Base-by-base conservation (phyloP, 192 early-diverging fungal species). In the Gaertneriomyces sp. region DNA sequence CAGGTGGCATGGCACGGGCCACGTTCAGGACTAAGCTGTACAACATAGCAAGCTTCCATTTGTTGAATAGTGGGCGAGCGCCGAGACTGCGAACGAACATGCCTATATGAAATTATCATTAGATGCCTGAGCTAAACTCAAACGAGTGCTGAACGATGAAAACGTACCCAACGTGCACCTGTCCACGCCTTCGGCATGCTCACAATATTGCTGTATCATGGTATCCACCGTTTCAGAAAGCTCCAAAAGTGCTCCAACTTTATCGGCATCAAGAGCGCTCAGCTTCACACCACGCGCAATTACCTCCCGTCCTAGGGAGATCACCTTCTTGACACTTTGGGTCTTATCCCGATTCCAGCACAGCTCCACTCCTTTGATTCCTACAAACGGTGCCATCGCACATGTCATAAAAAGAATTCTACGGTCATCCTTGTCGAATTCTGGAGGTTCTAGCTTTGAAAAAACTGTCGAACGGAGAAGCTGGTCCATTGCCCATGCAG, bases 51-150 rank as follows among this genome's bases (percentile, higher is more conserved):
- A 79, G 65, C 9, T 54, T 41, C 67, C 75, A 79, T 49, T 76
- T 76, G 2, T 45, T 59, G 39, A 64, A 64, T 0, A 66, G 42
- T n/a, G 61, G 69, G 4, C 40, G 9, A 6, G 40, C 20, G 42
- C 77, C 72, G 8, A 76, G 58, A 25, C 76, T 58, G 43, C 77
- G 70, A 49, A 79, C 52, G 43, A 79, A 58, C 6, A 70, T 8
- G 9, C 74, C 77, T 42, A 53, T 0, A 66, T 62, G 57, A 63
- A 8, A 20, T n/a, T 55, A 49, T 25, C n/a, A 45, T 33, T 33
- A 33, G 25, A 33, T 33, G 38, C 5, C 11, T 25, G 38, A 55
- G 14, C 12, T 58, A 46, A 53, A 64, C 53, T 64, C 50, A 17
- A 1, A 25, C 16, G 43, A 38, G 44, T 64, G 60, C 59, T 2